Base-by-base conservation (phyloP, 768 basidiomycete species). In the Termitomyces sp. region DNA sequence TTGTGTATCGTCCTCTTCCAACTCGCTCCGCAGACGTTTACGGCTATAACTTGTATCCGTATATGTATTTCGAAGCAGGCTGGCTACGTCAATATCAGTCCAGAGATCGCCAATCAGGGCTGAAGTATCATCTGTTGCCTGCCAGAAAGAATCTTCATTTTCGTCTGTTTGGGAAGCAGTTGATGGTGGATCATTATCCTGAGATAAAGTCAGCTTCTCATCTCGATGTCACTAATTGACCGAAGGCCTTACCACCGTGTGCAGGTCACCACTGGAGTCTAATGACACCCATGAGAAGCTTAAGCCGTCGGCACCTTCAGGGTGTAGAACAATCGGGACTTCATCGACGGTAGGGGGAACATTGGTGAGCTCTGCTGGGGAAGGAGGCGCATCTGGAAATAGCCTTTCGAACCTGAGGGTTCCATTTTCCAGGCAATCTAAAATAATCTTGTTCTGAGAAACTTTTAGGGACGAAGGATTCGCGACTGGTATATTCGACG, bases 401-500 rank as follows among this genome's bases (percentile, higher is more conserved):
- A 64, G 58, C 60, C 67, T 73, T 54, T 77, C 73, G 62, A 86
- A 85, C 41, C 64, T 69, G 64, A 85, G 67, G 5, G 68, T 68
- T 12, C 83, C 81, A 45, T 63, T 74, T 45, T 74, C 68, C 42
- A 85, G 65, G 46, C 74, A 72, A 22, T 83, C 76, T 35, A 84
- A 68, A 17, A 87, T 62, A 11, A 65, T 62, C 62, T 76, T 79
- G 65, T 85, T 85, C 60, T 86, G 83, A 45, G 64, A 64, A 21
- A 68, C 68, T 59, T 81, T 82, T 51, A 87, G 65, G 10, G 76
- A 68, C 28, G 85, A 87, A 6, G 86, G 86, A 60, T 87, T 88
- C 59, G 79, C 78, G 22, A 70, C 66, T 7, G 84, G 84, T 22
- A 88, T 74, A 30, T 70, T 70, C 22, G 74, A 57, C 10, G 86